These are phyloP conservation scores for Fragaria nilgerrensis DNA, from an alignment of 306 rosid genomes.

Conservation along the genomic window DNA sequence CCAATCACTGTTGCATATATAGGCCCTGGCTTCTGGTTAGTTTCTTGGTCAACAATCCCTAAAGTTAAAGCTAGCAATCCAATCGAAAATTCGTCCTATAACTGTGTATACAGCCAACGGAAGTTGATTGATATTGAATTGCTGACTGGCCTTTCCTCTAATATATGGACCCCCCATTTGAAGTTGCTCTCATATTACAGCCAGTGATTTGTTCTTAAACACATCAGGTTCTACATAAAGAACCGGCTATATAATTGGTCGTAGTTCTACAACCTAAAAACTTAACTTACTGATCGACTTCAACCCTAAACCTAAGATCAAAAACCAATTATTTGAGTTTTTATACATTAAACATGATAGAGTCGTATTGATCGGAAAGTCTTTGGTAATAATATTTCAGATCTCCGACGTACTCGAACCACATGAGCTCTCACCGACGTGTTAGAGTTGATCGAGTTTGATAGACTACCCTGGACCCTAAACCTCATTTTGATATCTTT, in stretches of 20 bases:
- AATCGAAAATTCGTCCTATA: constrained; percentile 28
- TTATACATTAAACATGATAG: neutral
- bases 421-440: neutral
- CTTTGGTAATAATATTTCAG: neutral
- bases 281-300: too few relatives aligned
- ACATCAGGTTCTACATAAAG: neutral
- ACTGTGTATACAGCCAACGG: constrained; percentile 38
- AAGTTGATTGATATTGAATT: constrained; percentile 44
- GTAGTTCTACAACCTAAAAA: neutral
- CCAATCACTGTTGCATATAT: neutral
- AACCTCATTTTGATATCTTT: neutral
- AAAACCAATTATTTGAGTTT: neutral
- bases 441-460: neutral
- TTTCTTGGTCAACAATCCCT: constrained; percentile 15
- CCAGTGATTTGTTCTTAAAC: constrained; percentile 4
- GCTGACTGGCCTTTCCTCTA: constrained; percentile 10
- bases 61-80: constrained; percentile 16
- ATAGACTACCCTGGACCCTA: neutral
- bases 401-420: neutral
- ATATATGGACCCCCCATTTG: constrained; percentile 15
- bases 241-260: neutral
- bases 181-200: constrained; percentile 14
- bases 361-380: neutral
- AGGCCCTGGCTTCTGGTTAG: constrained; percentile 7
- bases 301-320: neutral